A percentile compares a stretch with the other conserved stretches of the same genome.
Evolutionary conservation across 768 basidiomycete species (phyloP).

Genomic region (Tylopilus rubrobrunneus): DNA sequence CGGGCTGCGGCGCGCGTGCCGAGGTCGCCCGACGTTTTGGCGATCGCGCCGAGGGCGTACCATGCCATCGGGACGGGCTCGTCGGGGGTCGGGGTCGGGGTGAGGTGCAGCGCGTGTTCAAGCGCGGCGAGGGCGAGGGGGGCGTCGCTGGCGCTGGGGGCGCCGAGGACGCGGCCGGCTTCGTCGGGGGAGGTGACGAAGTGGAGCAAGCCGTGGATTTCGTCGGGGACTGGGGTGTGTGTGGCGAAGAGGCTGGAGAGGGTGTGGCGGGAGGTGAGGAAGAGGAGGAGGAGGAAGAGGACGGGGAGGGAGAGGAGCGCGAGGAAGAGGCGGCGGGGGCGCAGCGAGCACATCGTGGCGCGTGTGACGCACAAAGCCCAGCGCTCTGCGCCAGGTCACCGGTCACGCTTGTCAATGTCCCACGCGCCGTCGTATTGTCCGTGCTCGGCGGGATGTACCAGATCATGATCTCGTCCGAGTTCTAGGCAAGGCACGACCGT

Average conservation of each 20-base stretch:
- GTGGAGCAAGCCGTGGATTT: conserved; percentile 70
- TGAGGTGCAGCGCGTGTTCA: too few species aligned
- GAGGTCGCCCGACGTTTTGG: background rate
- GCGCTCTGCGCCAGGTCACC: too few species aligned
- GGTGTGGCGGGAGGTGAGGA: conserved; percentile 25
- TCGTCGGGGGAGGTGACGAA: conserved; percentile 47
- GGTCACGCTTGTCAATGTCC: too few species aligned
- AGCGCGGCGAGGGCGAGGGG: conserved; percentile 35
- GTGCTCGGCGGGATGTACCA: too few species aligned
- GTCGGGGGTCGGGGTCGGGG: conserved; percentile 24
- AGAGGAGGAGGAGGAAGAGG: conserved; percentile 35
- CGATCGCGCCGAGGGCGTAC: conserved; percentile 46
- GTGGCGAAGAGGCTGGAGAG: conserved; percentile 32
- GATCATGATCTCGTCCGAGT: too few species aligned
- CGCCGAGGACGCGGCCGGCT: conserved; percentile 10
- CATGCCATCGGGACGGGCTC: conserved; percentile 47
- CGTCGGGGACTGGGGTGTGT: conserved; percentile 37
- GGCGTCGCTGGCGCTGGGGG: conserved; percentile 16
- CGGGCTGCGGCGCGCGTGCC: conserved; percentile 20
- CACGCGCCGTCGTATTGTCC: too few species aligned
- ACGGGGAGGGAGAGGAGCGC: conserved; percentile 36
- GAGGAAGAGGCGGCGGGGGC: conserved; percentile 44
- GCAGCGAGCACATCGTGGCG: conserved; percentile 22
- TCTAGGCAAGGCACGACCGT: too few species aligned
- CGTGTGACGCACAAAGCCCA: background rate